A percentile compares a stretch with the other conserved stretches of the same genome.
These are phyloP conservation scores for Lactarius vividus DNA, from an alignment of 768 basidiomycete species.

Conservation along the genomic window DNA sequence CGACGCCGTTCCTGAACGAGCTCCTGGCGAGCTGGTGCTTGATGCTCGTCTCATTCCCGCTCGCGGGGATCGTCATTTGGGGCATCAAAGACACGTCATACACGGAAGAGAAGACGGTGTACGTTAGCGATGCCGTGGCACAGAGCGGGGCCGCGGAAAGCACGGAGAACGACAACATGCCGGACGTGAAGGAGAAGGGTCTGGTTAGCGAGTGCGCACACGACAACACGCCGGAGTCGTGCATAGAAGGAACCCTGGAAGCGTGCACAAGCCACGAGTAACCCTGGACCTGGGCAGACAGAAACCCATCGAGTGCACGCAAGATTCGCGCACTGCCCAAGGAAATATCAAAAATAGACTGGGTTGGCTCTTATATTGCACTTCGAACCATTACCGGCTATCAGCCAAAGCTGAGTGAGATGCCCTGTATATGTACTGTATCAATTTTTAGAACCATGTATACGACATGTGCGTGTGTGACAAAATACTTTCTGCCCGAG, in stretches of 20 bases:
- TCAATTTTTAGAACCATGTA: background rate
- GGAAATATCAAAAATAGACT: background rate
- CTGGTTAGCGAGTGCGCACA: background rate
- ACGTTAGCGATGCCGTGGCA: slow-evolving; percentile 31
- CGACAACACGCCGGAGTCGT: background rate
- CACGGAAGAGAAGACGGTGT: slow-evolving; percentile 36
- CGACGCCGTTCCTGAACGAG: slow-evolving; percentile 45
- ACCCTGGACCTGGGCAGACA: background rate
- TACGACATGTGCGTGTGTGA: background rate
- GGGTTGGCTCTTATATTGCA: background rate
- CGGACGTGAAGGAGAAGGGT: background rate
- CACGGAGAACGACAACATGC: slow-evolving; percentile 8
- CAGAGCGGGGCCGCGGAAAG: background rate
- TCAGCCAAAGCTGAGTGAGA: background rate
- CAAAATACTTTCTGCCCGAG: background rate
- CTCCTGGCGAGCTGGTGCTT: slow-evolving; percentile 37
- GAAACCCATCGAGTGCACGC: background rate
- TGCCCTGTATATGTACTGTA: background rate
- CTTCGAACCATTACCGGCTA: background rate
- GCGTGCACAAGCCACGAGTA: background rate
- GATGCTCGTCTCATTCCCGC: slow-evolving; percentile 38
- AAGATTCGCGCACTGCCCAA: background rate
- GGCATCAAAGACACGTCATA: slow-evolving; percentile 41
- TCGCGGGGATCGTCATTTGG: slow-evolving; percentile 36
- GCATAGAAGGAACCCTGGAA: background rate